Evolutionary conservation across 2,329 filamentous ascomycete genomes (phyloP).

Genomic region (Zymoseptoria ardabiliae): DNA sequence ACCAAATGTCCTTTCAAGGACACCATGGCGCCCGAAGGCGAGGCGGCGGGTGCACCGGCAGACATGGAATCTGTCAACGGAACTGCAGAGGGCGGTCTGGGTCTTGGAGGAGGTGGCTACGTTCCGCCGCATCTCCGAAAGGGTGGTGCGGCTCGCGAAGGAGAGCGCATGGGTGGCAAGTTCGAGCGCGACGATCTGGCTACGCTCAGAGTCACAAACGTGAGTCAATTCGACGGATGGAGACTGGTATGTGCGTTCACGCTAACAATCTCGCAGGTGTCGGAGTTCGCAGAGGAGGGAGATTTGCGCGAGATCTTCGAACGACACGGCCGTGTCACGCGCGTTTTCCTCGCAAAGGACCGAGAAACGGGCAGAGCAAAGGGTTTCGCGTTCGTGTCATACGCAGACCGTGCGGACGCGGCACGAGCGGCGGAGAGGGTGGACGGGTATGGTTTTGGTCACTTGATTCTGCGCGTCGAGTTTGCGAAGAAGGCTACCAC

Average conservation of each 20-base stretch:
- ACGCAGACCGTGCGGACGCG: constrained; percentile 81
- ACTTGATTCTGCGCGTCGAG: constrained; percentile 79
- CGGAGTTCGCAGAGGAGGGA: constrained; percentile 91
- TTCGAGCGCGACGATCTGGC: constrained; percentile 95
- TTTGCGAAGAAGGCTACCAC: constrained; percentile 61
- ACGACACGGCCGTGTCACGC: constrained; percentile 89
- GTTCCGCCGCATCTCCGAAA: constrained; percentile 89
- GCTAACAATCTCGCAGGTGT: constrained; percentile 55
- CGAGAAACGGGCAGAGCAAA: constrained; percentile 92
- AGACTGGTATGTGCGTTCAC: background rate
- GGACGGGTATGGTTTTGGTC: constrained; percentile 88
- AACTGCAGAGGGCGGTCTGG: constrained; percentile 45
- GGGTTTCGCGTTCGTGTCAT: constrained; percentile 98
- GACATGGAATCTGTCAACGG: constrained; percentile 43
- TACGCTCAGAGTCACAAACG: constrained; percentile 95
- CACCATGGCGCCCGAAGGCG: constrained; percentile 81
- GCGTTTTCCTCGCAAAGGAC: constrained; percentile 97
- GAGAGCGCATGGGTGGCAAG: constrained; percentile 87
- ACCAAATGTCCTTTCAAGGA: constrained; percentile 99
- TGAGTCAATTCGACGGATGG: constrained; percentile 43
- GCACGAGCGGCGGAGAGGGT: constrained; percentile 93
- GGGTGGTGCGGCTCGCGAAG: constrained; percentile 52
- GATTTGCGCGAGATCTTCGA: constrained; percentile 98
- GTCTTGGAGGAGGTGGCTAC: constrained; percentile 70
- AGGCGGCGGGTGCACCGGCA: constrained; percentile 36